These are phyloP conservation scores for Russula sp. DNA, from an alignment of 768 basidiomycete genomes.

Conservation along the genomic window DNA sequence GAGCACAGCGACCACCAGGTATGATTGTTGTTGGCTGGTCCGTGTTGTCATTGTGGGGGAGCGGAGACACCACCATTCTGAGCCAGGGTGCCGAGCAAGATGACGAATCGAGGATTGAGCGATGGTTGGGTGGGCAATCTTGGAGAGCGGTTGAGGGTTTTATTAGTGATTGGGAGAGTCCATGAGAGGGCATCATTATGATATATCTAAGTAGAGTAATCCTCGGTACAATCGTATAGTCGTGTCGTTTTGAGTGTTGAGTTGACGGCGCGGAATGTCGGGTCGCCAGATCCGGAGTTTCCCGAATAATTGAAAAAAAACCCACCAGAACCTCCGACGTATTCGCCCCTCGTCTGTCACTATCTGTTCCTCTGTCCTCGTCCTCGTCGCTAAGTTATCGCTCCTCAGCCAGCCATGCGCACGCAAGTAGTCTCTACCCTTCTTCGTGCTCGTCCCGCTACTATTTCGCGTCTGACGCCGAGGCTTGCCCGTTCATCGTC, in stretches of 20 bases:
- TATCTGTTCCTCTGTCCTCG: neutral
- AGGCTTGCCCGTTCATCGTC: constrained; percentile 44
- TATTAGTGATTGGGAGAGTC: constrained; percentile 34
- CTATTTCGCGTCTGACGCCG: constrained; percentile 35
- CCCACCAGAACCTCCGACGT: constrained; percentile 12
- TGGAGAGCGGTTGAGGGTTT: constrained; percentile 68
- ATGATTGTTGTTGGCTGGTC: constrained; percentile 97
- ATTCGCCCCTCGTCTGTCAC: neutral
- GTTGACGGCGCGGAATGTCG: neutral
- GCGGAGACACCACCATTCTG: constrained; percentile 64
- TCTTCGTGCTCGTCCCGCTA: constrained; percentile 54
- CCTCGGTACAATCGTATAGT: no score
- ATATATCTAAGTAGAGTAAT: no score
- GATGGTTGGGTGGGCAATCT: constrained; percentile 53
- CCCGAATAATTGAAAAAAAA: constrained; percentile 7
- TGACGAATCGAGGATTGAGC: constrained; percentile 40
- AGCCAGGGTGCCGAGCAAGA: constrained; percentile 43
- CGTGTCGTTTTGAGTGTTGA: no score
- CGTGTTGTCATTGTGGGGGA: constrained; percentile 65
- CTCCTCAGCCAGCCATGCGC: constrained; percentile 35
- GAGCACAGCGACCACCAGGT: constrained; percentile 89
- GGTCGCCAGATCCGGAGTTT: constrained; percentile 5
- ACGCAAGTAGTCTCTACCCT: constrained; percentile 52
- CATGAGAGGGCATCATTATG: neutral
- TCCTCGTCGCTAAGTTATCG: neutral